Percentiles rank a stretch among this genome's conserved stretches.
phyloP scores from a whole-genome alignment of 2,329 filamentous ascomycete species.

The Talaromyces sp. region DNA sequence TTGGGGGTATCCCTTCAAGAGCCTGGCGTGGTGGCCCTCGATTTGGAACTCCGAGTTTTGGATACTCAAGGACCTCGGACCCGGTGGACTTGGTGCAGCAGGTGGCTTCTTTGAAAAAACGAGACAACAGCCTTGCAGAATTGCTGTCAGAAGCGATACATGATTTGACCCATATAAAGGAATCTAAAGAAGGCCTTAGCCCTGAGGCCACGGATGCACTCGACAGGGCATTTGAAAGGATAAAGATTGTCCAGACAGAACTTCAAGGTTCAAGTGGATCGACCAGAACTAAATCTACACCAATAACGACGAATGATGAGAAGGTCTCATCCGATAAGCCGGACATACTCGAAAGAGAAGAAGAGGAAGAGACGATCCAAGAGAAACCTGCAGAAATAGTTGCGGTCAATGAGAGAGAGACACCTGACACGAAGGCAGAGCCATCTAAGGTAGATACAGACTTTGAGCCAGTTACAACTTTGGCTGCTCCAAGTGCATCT shows the following conservation, averaged over 20 bases:
- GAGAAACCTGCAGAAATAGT: neutral
- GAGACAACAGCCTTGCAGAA: conserved; percentile 37
- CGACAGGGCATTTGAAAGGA: conserved; percentile 38
- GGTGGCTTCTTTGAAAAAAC: conserved; percentile 36
- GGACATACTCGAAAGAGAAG: conserved; percentile 1
- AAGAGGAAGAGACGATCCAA: neutral
- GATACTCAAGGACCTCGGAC: conserved; percentile 18
- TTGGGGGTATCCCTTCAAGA: conserved; percentile 25
- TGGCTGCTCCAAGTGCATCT: neutral
- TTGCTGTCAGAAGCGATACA: conserved; percentile 42
- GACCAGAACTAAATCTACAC: conserved; percentile 32
- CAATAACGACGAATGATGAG: conserved; percentile 20
- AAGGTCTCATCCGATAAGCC: neutral
- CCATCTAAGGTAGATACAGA: neutral
- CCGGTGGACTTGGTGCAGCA: conserved; percentile 31
- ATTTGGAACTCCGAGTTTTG: conserved; percentile 20
- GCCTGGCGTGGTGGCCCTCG: conserved; percentile 20
- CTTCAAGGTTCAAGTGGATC: conserved; percentile 28
- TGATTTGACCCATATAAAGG: conserved; percentile 38
- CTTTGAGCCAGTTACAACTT: neutral
- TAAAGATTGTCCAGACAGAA: conserved; percentile 44
- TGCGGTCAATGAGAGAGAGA: neutral
- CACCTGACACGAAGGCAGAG: neutral
- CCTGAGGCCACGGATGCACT: conserved; percentile 30
- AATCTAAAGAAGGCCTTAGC: conserved; percentile 26